Percentiles rank a stretch among this genome's conserved stretches.
Evolutionary conservation across 306 rosid species (phyloP).

Genomic region (Citrullus mucosospermus): DNA sequence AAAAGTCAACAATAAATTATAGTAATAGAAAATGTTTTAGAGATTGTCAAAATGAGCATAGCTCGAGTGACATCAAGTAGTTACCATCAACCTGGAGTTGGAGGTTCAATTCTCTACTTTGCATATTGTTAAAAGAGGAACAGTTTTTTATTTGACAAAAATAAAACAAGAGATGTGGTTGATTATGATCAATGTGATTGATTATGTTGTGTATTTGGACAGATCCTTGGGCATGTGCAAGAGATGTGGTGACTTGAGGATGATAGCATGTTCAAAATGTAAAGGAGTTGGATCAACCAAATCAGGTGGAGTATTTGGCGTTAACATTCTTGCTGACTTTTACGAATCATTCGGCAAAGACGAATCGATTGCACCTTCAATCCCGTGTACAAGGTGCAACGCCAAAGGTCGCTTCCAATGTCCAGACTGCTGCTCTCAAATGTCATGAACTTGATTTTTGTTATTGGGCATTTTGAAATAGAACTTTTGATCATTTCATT

Average conservation of each 20-base stretch:
- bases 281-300: slow-evolving; percentile 53
- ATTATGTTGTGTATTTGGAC: not conserved
- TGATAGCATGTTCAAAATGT: slow-evolving; percentile 63
- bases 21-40: too few species aligned
- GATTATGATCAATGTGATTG: not conserved
- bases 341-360: slow-evolving; percentile 29
- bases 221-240: slow-evolving; percentile 81
- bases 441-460: slow-evolving; percentile 2
- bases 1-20: too few species aligned
- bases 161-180: not conserved
- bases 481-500: not conserved
- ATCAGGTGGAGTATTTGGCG: slow-evolving; percentile 41
- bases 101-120: too few species aligned
- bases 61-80: too few species aligned
- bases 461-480: not conserved
- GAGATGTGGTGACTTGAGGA: slow-evolving; percentile 64
- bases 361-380: slow-evolving; percentile 22
- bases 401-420: slow-evolving; percentile 67
- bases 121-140: too few species aligned
- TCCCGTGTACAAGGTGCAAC: slow-evolving; percentile 46
- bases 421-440: slow-evolving; percentile 63
- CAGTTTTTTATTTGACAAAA: too few species aligned
- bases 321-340: slow-evolving; percentile 29
- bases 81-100: too few species aligned
- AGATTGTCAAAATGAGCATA: too few species aligned